These are phyloP conservation scores for Sugiyamaella xylanicola DNA, from an alignment of 1,139 yeast species.

Conservation along the genomic window DNA sequence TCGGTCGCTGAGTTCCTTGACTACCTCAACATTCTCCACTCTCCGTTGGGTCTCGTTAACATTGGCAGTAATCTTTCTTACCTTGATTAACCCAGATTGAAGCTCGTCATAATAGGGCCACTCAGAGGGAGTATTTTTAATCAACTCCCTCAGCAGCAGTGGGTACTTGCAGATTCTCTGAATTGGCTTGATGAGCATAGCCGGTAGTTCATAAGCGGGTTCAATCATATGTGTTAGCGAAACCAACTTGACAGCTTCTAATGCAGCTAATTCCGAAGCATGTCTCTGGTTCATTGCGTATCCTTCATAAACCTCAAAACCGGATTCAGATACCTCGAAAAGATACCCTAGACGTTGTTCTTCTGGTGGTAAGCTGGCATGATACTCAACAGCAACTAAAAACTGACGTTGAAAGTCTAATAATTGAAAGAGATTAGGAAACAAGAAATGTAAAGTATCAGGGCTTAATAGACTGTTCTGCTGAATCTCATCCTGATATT, in stretches of 20 bases:
- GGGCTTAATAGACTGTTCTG: constrained; percentile 68
- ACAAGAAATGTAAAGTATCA: constrained; percentile 77
- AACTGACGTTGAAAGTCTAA: constrained; percentile 92
- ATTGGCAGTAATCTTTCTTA: constrained; percentile 74
- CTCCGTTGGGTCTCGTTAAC: constrained; percentile 94
- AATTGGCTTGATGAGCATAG: constrained; percentile 88
- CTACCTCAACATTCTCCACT: constrained; percentile 78
- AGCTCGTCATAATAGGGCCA: constrained; percentile 70
- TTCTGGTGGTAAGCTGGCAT: constrained; percentile 70
- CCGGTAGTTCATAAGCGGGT: constrained; percentile 86
- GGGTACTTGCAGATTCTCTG: constrained; percentile 96
- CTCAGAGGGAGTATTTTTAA: constrained; percentile 59
- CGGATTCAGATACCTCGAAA: constrained; percentile 73
- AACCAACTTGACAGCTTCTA: constrained; percentile 59
- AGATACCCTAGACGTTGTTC: constrained; percentile 87
- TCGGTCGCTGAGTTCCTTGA: constrained; percentile 67
- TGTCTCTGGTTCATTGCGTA: constrained; percentile 81
- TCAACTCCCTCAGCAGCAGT: constrained; percentile 69
- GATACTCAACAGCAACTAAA: constrained; percentile 84
- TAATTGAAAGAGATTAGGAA: constrained; percentile 84
- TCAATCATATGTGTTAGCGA: constrained; percentile 67
- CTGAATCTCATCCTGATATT: constrained; percentile 68
- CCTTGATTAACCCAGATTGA: constrained; percentile 65
- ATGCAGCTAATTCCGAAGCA: constrained; percentile 77
- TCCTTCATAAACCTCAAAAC: constrained; percentile 87